Evolutionary conservation across 2,329 filamentous ascomycete genomes (phyloP).

Genomic region (Trichoderma cornu-damae): DNA sequence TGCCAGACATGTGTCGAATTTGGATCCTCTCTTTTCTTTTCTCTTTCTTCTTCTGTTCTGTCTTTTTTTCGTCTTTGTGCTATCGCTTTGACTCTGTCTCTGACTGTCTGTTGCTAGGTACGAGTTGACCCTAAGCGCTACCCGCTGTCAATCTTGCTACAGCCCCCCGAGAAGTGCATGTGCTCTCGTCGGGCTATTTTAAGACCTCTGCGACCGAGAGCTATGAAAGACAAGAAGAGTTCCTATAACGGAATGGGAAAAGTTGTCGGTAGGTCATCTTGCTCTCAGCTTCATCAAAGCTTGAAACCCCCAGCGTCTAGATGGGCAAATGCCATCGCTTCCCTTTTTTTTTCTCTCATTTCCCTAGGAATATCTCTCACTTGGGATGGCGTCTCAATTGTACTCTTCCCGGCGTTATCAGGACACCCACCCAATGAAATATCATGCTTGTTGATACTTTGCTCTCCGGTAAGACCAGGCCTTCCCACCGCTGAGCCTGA

Average conservation of each 20-base stretch:
- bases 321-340: slow-evolving; percentile 11
- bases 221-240: slow-evolving; percentile 39
- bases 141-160: slow-evolving; percentile 53
- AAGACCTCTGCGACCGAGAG: slow-evolving; percentile 44
- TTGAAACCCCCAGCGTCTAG: slow-evolving; percentile 18
- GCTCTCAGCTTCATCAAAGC: slow-evolving; percentile 30
- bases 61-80: slow-evolving; percentile 51
- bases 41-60: slow-evolving; percentile 25
- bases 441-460: slow-evolving; percentile 22
- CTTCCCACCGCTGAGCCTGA: slow-evolving; percentile 26
- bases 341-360: slow-evolving; percentile 3
- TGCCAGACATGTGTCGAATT: slow-evolving; percentile 35
- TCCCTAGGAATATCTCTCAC: slow-evolving; percentile 1
- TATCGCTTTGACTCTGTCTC: slow-evolving; percentile 58
- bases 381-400: slow-evolving; percentile 12
- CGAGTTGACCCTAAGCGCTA: slow-evolving; percentile 60
- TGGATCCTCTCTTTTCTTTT: slow-evolving; percentile 33
- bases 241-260: slow-evolving; percentile 30
- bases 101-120: slow-evolving; percentile 54
- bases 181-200: slow-evolving; percentile 38
- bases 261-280: slow-evolving; percentile 27
- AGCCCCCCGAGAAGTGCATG: slow-evolving; percentile 41
- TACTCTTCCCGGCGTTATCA: slow-evolving; percentile 13
- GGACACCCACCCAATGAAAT: slow-evolving; percentile 15
- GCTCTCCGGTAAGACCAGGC: slow-evolving; percentile 25